Evolutionary conservation across 805 yeast species (phyloP).

Genomic region (Ogataea pignaliae): DNA sequence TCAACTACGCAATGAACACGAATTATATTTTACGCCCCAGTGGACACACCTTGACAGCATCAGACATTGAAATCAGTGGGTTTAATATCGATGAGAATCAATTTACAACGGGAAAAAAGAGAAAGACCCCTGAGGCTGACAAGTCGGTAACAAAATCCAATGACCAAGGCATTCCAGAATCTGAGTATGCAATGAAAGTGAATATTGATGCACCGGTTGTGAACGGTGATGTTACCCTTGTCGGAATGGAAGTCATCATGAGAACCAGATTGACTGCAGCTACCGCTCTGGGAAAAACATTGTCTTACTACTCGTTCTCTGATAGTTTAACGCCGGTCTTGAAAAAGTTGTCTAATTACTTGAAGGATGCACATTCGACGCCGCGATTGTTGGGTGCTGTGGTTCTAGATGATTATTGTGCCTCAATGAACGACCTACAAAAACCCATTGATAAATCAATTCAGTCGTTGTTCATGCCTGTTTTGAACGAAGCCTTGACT

Average conservation of each 20-base stretch:
- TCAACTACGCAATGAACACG: constrained; percentile 78
- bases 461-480: constrained; percentile 8
- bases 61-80: constrained; percentile 26
- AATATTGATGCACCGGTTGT: constrained; percentile 93
- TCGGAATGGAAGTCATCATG: constrained; percentile 71
- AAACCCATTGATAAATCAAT: constrained; percentile 8
- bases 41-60: constrained; percentile 40
- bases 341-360: constrained; percentile 34
- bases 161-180: constrained; percentile 40
- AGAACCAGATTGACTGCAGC: constrained; percentile 76
- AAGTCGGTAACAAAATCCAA: constrained; percentile 18
- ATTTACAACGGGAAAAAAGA: constrained; percentile 41
- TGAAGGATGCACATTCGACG: constrained; percentile 67
- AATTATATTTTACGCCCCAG: constrained; percentile 76
- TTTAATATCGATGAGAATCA: constrained; percentile 23
- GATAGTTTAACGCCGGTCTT: constrained; percentile 37
- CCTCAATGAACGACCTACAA: constrained; percentile 20
- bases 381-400: constrained; percentile 71
- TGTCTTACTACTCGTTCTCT: constrained; percentile 43
- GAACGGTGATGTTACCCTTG: constrained; percentile 83
- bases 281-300: constrained; percentile 63
- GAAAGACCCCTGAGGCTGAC: constrained; percentile 31
- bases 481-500: constrained; percentile 34
- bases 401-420: constrained; percentile 65
- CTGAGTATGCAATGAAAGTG: constrained; percentile 54